Conservation (phyloP, 2,329 filamentous ascomycete species). For the Myriosclerotinia curreyana region DNA sequence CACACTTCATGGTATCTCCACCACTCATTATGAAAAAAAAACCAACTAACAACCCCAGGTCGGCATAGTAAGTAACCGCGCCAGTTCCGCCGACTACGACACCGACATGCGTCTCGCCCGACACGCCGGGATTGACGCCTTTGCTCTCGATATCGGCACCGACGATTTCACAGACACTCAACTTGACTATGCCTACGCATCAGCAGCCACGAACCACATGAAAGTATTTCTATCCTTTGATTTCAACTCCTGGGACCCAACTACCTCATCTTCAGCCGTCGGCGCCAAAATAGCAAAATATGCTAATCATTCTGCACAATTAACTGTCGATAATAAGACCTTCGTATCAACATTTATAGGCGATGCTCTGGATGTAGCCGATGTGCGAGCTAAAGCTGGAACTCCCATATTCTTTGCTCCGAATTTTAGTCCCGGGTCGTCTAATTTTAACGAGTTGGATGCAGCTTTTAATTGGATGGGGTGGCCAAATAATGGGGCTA, state of each 20-base stretch:
- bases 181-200: slow-evolving; percentile 36
- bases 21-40: neutral
- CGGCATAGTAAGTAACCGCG: slow-evolving; percentile 27
- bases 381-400: slow-evolving; percentile 40
- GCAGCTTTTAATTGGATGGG: slow-evolving; percentile 21
- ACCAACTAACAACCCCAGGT: slow-evolving; percentile 19
- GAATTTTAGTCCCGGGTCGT: neutral
- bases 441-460: slow-evolving; percentile 12
- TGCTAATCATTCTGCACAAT: slow-evolving; percentile 38
- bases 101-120: slow-evolving; percentile 30
- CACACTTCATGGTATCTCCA: slow-evolving; percentile 28
- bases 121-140: slow-evolving; percentile 39
- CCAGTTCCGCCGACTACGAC: slow-evolving; percentile 26
- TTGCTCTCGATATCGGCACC: slow-evolving; percentile 39
- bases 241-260: slow-evolving; percentile 28
- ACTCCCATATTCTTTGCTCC: slow-evolving; percentile 25
- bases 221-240: slow-evolving; percentile 41
- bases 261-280: slow-evolving; percentile 26
- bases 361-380: slow-evolving; percentile 43
- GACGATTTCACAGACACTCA: slow-evolving; percentile 37
- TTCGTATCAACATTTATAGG: slow-evolving; percentile 51
- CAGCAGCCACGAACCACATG: slow-evolving; percentile 33
- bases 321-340: slow-evolving; percentile 37
- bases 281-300: slow-evolving; percentile 35
- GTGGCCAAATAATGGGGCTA: slow-evolving; percentile 20